Base-by-base conservation (phyloP, 2,329 filamentous ascomycete species). In the Ophiostoma novo-ulmi region DNA sequence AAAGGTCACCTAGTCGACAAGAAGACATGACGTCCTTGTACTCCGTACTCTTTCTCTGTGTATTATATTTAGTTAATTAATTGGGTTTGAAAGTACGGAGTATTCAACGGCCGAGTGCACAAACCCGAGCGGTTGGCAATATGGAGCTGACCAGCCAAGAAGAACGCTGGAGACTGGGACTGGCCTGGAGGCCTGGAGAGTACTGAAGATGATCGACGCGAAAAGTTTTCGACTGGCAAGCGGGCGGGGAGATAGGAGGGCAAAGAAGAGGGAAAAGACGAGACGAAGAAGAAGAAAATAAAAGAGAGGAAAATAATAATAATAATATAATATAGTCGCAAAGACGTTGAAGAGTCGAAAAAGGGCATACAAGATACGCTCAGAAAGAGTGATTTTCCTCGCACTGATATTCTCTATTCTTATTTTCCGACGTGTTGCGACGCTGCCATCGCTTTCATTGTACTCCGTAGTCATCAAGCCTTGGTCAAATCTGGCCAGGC, bases 391-490 rank as follows among this genome's bases (percentile, higher is more conserved):
- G 22, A 22, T 22, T 58, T 38, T 67, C 36, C 26, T 22, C 13
- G 31, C 31, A 31, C 31, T 31, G 31, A 31, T 67, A 20, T 36
- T 35, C n/a, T 67, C n/a, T 48, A 14, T 35, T 22, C 22, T 52
- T 68, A 39, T 68, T 68, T 48, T 41, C 64, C 64, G 39, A 48
- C 44, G 31, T 22, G 10, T 35, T 68, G 26, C 64, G 36, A 67
- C 64, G 64, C 41, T 67, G 63, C 17, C 44, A 48, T 48, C 14
- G 52, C 26, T 8, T 58, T 13, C 39, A 5, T 44, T 13, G 10
- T 41, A 10, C 8, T 41, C 8, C 14, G 39, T 41, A 41, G 39
- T 41, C 39, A 41, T 41, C 10, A 31, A 31, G 31, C 31, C 31
- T 31, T 31, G 31, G 31, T 4, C 31, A 31, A 31, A 31, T 31